Evolutionary conservation across 441 rosid genomes (phyloP), one percentile per base, ranked within the genome.

Genomic region (Pelargonium cotyledonis): DNA sequence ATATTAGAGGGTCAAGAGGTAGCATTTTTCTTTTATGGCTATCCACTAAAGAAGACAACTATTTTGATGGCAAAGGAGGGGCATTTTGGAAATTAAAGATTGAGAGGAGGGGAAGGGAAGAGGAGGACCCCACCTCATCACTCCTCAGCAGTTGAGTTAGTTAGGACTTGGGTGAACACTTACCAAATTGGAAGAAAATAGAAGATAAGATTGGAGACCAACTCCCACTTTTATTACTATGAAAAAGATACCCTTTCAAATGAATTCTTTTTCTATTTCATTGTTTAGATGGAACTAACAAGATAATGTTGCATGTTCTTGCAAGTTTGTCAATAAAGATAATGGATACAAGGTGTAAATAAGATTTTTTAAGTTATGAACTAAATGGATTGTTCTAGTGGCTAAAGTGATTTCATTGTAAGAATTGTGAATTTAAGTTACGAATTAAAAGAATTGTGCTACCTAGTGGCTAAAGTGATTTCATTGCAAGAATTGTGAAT

Each of bases 111-210:
- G 26, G 26, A 23, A 12, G 16, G 14, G 55, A 5, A 49, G 4
- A 49, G 12, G 55, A 49, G 55, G 55, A 49, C 15, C 55, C 14
- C 65, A 21, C 47, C 21, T 23, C 57, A 55, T 58, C 60, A 38
- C 14, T 63, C 38, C 69, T 38, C 43, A 40, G 73, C 63, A 31
- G 83, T 77, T 79, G 76, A 73, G 74, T 73, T 75, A 67, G 82
- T 80, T 82, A 65, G 49, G 71, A 14, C 55, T 49, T 49, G 4
- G 55, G 55, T 49, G 55, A 15, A 49, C 49, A 64, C 63, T 41
- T 19, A 19, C 0, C 29, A 47, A 4, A 23, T 26, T 61, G 40
- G 16, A 5, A 55, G 64, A 2, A 19, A 53, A 65, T 23, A 70
- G 35, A 40, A 6, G 21, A 49, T 49, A 12, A 49, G 9, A 26